Evolutionary conservation across 2,329 filamentous ascomycete species (phyloP), one percentile per base, ranked within the genome.

Genomic region (Penicillium sp.): DNA sequence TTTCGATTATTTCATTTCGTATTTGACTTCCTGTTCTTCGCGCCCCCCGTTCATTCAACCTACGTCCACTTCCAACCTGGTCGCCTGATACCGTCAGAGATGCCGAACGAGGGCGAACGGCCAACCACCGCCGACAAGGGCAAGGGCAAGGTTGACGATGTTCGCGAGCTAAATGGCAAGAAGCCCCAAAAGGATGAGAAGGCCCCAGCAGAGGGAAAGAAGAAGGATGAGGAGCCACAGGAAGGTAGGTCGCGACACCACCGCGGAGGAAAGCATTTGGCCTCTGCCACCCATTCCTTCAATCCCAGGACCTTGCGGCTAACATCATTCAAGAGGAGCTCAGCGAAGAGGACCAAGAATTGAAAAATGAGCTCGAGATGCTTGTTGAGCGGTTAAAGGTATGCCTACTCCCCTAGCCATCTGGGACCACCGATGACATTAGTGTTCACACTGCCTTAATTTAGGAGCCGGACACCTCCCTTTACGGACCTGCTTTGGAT

Each of bases 311-410:
- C 49, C 57, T 59, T 48, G 49, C 54, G 55, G 58, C 67, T 67
- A 60, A 70, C 59, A 53, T 46, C 75, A 77, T 74, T 69, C 73
- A 82, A 79, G 93, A 97, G 78, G 94, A 99, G 78, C 87, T 99
- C 66, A 99, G 84, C 70, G 94, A 99, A 70, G 94, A 99, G 76
- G 94, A 99, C 65, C 92, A 97, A 78, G 92, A 97, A 81, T 86
- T 99, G 71, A 99, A 99, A 82, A 92, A 84, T 71, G 94, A 99
- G 78, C 87, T 99, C 59, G 94, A 99, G 65, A 95, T 97, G 92
- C 85, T 99, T 50, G 93, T 97, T 8, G 94, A 99, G 79, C 86
- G 94, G 71, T 82, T 99, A 83, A 89, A 89, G 75, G 92, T 95
- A 79, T 69, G 77, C 49, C 53, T 49, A 51, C 40, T 35, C 25